Conservation (phyloP, 1,139 yeast genomes). For the Yamadazyma triangularis region DNA sequence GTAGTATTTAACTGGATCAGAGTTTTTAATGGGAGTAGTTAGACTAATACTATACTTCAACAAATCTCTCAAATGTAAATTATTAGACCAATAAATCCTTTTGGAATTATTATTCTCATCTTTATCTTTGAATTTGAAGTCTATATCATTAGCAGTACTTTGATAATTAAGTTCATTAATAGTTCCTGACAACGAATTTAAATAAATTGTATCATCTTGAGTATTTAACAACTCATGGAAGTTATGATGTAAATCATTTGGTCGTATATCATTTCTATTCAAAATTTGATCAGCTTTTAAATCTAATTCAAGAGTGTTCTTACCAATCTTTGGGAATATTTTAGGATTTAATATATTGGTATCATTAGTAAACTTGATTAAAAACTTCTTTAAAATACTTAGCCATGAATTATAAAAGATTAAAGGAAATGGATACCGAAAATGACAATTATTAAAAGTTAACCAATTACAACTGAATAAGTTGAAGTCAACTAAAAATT, state of each 20-base stretch:
- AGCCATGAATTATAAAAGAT: not conserved
- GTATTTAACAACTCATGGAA: slow-evolving; percentile 28
- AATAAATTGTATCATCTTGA: slow-evolving; percentile 24
- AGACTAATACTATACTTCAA: slow-evolving; percentile 27
- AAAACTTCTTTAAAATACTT: slow-evolving; percentile 11
- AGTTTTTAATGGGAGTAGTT: slow-evolving; percentile 5
- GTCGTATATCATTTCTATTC: slow-evolving; percentile 46
- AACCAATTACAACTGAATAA: slow-evolving; percentile 84
- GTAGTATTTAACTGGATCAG: slow-evolving; percentile 13
- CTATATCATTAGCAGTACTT: slow-evolving; percentile 35
- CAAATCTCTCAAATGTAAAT: slow-evolving; percentile 26
- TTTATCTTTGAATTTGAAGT: slow-evolving; percentile 4
- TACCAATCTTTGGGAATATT: slow-evolving; percentile 49
- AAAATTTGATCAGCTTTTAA: slow-evolving; percentile 51
- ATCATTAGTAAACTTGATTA: slow-evolving; percentile 15
- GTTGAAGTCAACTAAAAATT: slow-evolving; percentile 79
- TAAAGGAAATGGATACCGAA: slow-evolving; percentile 36
- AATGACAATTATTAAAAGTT: slow-evolving; percentile 27
- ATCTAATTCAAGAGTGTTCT: slow-evolving; percentile 67
- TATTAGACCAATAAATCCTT: slow-evolving; percentile 26
- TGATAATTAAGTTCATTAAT: slow-evolving; percentile 60
- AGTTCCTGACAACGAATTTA: slow-evolving; percentile 57
- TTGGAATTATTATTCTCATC: slow-evolving; percentile 6
- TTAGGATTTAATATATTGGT: slow-evolving; percentile 21
- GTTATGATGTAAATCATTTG: slow-evolving; percentile 47